Evolutionary conservation across 805 yeast genomes (phyloP).

Genomic region (Kodamaea kaohsiungensis): DNA sequence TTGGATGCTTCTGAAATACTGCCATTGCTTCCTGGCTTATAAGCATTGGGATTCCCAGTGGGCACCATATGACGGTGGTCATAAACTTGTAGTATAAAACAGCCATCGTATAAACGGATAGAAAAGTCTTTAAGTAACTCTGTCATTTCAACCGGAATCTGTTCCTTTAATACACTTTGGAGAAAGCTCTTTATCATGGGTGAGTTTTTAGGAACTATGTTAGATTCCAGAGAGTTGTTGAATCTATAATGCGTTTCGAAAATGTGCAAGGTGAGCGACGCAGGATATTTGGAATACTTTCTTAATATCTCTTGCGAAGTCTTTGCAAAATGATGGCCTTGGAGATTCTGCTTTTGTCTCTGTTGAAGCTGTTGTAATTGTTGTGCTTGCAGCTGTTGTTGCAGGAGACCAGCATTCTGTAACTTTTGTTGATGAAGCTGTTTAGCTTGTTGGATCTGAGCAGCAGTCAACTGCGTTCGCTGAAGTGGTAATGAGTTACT

Average conservation of each 20-base stretch:
- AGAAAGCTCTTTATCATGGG: conserved; percentile 78
- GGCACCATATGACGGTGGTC: conserved; percentile 68
- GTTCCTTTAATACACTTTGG: conserved; percentile 74
- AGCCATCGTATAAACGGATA: conserved; percentile 84
- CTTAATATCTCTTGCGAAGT: conserved; percentile 70
- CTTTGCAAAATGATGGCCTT: conserved; percentile 58
- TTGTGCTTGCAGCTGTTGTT: conserved; percentile 9
- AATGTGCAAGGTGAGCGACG: conserved; percentile 86
- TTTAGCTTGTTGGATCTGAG: conserved; percentile 14
- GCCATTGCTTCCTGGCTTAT: background rate
- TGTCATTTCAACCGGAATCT: conserved; percentile 84
- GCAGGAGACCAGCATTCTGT: conserved; percentile 5
- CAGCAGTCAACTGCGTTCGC: conserved; percentile 11
- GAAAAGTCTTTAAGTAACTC: conserved; percentile 89
- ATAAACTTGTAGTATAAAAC: conserved; percentile 78
- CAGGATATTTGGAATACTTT: conserved; percentile 74
- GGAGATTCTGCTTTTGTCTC: conserved; percentile 24
- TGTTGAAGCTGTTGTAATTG: conserved; percentile 12
- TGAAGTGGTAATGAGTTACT: background rate
- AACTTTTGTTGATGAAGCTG: conserved; percentile 11
- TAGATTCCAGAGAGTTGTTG: conserved; percentile 83
- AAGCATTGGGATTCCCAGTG: conserved; percentile 7
- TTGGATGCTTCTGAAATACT: background rate
- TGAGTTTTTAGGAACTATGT: conserved; percentile 72
- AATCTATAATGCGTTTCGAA: conserved; percentile 90